Evolutionary conservation across 495 filamentous ascomycete genomes (phyloP).

Genomic region (Parmelia sp.): DNA sequence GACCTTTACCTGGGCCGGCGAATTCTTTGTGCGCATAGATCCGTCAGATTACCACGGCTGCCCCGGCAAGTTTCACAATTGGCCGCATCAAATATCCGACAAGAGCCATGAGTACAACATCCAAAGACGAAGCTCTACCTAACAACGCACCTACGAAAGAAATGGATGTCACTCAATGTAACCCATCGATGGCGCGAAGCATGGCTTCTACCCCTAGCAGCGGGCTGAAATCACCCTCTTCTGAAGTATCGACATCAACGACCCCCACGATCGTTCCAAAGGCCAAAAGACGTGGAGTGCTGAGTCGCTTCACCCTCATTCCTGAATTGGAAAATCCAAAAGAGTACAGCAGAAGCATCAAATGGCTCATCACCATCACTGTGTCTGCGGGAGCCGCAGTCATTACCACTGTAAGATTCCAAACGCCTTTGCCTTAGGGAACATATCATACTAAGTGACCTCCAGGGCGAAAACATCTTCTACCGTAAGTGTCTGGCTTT

Average conservation of each 20-base stretch:
- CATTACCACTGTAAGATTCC: conserved; percentile 77
- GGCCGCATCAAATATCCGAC: not conserved
- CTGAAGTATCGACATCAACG: not conserved
- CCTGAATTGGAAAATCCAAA: conserved; percentile 28
- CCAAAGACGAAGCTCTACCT: not conserved
- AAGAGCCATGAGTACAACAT: not conserved
- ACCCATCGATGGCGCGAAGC: not conserved
- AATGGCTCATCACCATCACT: conserved; percentile 80
- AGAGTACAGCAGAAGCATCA: conserved; percentile 61
- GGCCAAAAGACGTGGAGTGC: not conserved
- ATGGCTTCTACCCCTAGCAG: not conserved
- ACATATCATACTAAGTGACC: not conserved
- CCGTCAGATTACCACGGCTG: not conserved
- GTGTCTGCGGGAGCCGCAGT: conserved; percentile 72
- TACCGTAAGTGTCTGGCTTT: not conserved
- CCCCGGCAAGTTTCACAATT: not conserved
- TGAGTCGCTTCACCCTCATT: not conserved
- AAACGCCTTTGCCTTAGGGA: conserved; percentile 42
- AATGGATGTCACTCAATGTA: not conserved
- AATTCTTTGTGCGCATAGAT: not conserved
- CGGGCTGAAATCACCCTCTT: not conserved
- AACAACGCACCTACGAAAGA: not conserved
- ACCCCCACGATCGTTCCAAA: not conserved
- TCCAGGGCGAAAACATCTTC: conserved; percentile 2
- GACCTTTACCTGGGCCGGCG: not conserved